phyloP scores from a whole-genome alignment of 1,284 basidiomycete species.

The Microbotryum scabiosae region DNA sequence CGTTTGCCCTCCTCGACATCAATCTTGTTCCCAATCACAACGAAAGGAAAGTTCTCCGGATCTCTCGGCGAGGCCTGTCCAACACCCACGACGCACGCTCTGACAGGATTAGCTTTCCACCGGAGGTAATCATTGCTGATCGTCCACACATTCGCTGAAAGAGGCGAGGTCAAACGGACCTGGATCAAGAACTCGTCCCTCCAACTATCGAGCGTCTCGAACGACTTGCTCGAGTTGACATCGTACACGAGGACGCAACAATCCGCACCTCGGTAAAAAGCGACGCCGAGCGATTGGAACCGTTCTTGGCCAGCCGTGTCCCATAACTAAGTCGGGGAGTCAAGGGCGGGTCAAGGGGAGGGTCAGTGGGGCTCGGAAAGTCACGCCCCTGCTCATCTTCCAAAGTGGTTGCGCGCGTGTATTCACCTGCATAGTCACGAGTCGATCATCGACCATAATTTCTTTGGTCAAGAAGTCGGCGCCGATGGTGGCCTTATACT shows the following conservation, averaged over 20 bases:
- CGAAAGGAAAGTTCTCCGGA: slow-evolving; percentile 98
- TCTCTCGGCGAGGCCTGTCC: slow-evolving; percentile 86
- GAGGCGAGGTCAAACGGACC: slow-evolving; percentile 34
- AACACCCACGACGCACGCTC: not conserved
- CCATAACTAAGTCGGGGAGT: slow-evolving; percentile 61
- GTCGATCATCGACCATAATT: slow-evolving; percentile 94
- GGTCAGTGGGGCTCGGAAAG: not conserved
- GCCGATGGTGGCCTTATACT: slow-evolving; percentile 85
- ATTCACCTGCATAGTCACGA: slow-evolving; percentile 95
- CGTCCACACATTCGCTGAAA: not conserved
- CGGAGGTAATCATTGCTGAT: not conserved
- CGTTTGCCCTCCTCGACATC: slow-evolving; percentile 98
- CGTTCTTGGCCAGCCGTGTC: slow-evolving; percentile 99
- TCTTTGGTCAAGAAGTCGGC: slow-evolving; percentile 77
- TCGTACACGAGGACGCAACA: slow-evolving; percentile 99
- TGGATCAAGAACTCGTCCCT: slow-evolving; percentile 92
- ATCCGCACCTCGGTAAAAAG: slow-evolving; percentile 98
- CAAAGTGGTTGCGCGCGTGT: not conserved
- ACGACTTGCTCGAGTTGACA: slow-evolving; percentile 96
- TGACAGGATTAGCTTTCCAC: no score
- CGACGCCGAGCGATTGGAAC: slow-evolving; percentile 96
- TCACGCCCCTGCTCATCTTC: not conserved
- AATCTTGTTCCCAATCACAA: slow-evolving; percentile 98
- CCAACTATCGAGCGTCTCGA: slow-evolving; percentile 96
- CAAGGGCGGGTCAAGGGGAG: not conserved